Evolutionary conservation across 2,329 filamentous ascomycete species (phyloP), one percentile per base, ranked within the genome.

Genomic region (Ilyonectria sp.): DNA sequence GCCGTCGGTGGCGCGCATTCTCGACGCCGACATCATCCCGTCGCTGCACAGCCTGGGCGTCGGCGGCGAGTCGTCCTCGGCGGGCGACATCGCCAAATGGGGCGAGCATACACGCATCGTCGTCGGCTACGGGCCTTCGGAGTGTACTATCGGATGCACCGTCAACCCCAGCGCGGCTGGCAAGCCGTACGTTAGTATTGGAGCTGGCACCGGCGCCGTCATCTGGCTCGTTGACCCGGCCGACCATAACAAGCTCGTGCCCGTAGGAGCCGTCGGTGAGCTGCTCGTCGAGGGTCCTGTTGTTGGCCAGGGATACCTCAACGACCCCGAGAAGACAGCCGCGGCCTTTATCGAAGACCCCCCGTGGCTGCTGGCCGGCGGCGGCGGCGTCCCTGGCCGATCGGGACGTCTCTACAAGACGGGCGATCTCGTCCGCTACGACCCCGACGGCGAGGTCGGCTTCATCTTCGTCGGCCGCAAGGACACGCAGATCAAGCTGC

Each of bases 401-500:
- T 71, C 65, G 9, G 84, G 84, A 1, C 80, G 85, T 5, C 71
- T 91, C 2, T 91, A 91, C 74, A 88, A 87, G 72, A 90, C 89
- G 0, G 89, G 89, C 1, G 89, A 91, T 69, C 79, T 91, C 1
- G 89, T 87, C 1, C 82, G 81, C 29, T 89, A 90, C 61, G 82
- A 87, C 49, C 76, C 79, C 0, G 85, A 90, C 56, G 85, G 86
- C 1, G 84, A 88, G 40, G 86, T 86, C 1, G 83, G 83, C 7
- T 84, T 91, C 44, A 78, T 85, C 9, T 90, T 89, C 67, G 82
- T 91, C 44, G 90, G 90, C 17, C 85, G 91, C 55, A 91, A 90
- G 71, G 91, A 93, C 72, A 86, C 86, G n/a, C 90, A 91, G 76
- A 87, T 92, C 61, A 93, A 93, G 79, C 80, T 93, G 31, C 84